These are phyloP conservation scores for Nakaseomyces bracarensis DNA, from an alignment of 1,139 yeast species.

Conservation along the genomic window DNA sequence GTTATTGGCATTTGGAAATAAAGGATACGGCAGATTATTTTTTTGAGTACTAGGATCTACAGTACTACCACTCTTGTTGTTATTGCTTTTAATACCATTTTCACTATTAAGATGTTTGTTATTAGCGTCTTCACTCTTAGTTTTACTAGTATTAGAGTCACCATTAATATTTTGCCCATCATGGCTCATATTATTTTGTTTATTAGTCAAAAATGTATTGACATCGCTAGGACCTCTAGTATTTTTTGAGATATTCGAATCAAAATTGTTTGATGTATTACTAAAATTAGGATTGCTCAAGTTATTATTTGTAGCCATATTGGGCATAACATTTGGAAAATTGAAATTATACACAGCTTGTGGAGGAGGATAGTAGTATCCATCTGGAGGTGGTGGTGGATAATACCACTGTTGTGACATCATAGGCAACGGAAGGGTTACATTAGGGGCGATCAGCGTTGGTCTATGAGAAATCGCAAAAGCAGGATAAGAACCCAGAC, in stretches of 20 bases:
- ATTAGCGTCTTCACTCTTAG: background rate
- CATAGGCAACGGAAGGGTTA: constrained; percentile 2
- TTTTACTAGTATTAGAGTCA: background rate
- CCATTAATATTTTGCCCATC: background rate
- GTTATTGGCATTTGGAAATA: background rate
- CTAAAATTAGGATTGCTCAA: background rate
- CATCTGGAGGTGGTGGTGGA: background rate
- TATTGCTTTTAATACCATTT: background rate
- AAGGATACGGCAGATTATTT: background rate
- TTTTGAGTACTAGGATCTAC: background rate
- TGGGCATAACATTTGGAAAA: background rate
- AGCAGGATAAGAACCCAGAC: background rate
- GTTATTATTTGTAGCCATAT: constrained; percentile 4
- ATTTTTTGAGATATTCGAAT: background rate
- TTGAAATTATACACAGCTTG: constrained; percentile 2
- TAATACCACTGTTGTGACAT: background rate
- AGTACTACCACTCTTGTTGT: background rate
- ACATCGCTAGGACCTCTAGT: background rate
- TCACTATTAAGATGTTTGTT: background rate
- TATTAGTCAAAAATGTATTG: too few relatives aligned
- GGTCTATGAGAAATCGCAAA: constrained; percentile 4
- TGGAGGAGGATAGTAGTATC: constrained; percentile 2
- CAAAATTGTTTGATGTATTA: background rate
- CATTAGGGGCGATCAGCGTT: background rate
- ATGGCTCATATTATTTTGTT: background rate